A percentile compares a stretch with the other conserved stretches of the same genome.
Evolutionary conservation across 1,139 yeast species (phyloP).

Genomic region (Hyphopichia wangnamkhiaoensis): DNA sequence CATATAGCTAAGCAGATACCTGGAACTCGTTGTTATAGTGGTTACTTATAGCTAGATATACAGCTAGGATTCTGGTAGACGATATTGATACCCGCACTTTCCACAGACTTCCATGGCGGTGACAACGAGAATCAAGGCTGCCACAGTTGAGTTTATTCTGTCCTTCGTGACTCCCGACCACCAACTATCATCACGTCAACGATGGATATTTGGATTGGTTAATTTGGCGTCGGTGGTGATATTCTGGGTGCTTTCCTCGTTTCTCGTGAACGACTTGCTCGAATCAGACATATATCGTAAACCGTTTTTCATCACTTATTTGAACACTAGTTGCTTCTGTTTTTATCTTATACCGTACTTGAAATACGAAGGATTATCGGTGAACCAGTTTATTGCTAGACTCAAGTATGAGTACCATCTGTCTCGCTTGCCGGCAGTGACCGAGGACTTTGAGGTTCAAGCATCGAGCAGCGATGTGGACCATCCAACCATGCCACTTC

Average conservation of each 20-base stretch:
- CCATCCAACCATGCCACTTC: too few species aligned
- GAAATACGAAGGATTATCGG: slow-evolving; percentile 21
- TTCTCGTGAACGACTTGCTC: slow-evolving; percentile 70
- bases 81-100: neutral
- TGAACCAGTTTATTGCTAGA: slow-evolving; percentile 22
- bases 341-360: slow-evolving; percentile 73
- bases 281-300: slow-evolving; percentile 72
- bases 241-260: slow-evolving; percentile 88
- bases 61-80: too few species aligned
- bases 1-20: too few species aligned
- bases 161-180: slow-evolving; percentile 10
- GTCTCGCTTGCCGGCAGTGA: neutral
- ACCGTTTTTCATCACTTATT: slow-evolving; percentile 91
- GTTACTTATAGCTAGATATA: neutral
- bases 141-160: slow-evolving; percentile 1
- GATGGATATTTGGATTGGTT: slow-evolving; percentile 77
- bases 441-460: slow-evolving; percentile 1
- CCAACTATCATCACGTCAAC: slow-evolving; percentile 31
- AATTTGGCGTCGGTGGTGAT: slow-evolving; percentile 73
- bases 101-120: neutral
- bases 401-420: slow-evolving; percentile 23
- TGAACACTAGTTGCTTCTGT: slow-evolving; percentile 83
- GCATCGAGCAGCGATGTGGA: slow-evolving; percentile 11
- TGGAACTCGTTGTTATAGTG: neutral
- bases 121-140: neutral